Conservation (phyloP, 2,329 filamentous ascomycete genomes). For the Neospermospora avenae region DNA sequence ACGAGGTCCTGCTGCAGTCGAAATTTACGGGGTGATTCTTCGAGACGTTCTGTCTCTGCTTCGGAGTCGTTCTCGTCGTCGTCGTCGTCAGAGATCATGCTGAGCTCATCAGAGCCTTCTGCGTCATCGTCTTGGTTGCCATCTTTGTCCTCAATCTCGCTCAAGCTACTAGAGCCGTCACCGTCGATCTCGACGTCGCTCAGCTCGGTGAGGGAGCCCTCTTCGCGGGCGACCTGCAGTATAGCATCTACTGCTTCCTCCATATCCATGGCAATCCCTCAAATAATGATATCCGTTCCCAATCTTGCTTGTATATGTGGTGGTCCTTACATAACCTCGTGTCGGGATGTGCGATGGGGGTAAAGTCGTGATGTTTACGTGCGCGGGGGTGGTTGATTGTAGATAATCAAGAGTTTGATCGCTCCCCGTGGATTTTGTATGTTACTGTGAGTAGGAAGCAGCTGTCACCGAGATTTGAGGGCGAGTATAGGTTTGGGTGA, state of each 20-base stretch:
- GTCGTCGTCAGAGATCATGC: slow-evolving; percentile 44
- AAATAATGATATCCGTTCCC: slow-evolving; percentile 23
- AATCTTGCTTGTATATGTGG: slow-evolving; percentile 24
- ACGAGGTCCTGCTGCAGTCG: slow-evolving; percentile 58
- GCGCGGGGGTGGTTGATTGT: background rate
- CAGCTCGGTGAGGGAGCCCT: slow-evolving; percentile 30
- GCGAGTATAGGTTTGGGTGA: background rate
- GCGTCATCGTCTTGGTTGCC: slow-evolving; percentile 58
- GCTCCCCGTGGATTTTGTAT: background rate
- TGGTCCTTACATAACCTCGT: slow-evolving; percentile 32
- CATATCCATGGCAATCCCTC: slow-evolving; percentile 33
- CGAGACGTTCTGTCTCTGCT: slow-evolving; percentile 90
- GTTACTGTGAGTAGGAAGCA: background rate
- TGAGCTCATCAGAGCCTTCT: slow-evolving; percentile 34
- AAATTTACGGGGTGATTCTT: slow-evolving; percentile 74
- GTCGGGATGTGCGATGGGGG: slow-evolving; percentile 3
- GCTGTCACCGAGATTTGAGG: slow-evolving; percentile 3
- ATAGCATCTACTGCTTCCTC: slow-evolving; percentile 29
- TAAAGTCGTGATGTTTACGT: slow-evolving; percentile 2
- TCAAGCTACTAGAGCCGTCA: slow-evolving; percentile 83
- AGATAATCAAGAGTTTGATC: background rate
- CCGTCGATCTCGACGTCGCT: slow-evolving; percentile 48
- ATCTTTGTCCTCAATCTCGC: slow-evolving; percentile 82
- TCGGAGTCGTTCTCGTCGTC: slow-evolving; percentile 70
- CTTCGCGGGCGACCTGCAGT: slow-evolving; percentile 29